Conservation (phyloP, 2,329 filamentous ascomycete species). For the Pseudodiploospora longispora region DNA sequence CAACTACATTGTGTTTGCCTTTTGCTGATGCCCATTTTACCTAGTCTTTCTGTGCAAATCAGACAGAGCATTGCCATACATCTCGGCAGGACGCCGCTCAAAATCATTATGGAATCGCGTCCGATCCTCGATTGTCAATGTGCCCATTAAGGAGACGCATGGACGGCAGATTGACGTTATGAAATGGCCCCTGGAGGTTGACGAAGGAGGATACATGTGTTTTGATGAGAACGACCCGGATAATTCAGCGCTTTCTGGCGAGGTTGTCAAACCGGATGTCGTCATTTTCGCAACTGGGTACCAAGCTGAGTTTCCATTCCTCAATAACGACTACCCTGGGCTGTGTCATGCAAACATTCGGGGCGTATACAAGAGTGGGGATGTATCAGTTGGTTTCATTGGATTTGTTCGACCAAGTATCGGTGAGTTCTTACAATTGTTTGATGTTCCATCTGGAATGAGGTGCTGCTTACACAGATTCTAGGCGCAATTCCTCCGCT, state of each 20-base stretch:
- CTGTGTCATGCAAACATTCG: conserved; percentile 42
- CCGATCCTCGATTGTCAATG: conserved; percentile 30
- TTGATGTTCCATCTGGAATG: too few species aligned
- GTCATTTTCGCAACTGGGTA: conserved; percentile 42
- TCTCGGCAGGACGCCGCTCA: conserved; percentile 28
- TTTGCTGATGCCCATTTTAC: neutral
- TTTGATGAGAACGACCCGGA: conserved; percentile 24
- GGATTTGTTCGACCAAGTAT: conserved; percentile 39
- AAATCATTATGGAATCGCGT: conserved; percentile 24
- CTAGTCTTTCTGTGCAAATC: conserved; percentile 38
- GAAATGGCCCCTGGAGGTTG: conserved; percentile 34
- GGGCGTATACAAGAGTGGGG: conserved; percentile 38
- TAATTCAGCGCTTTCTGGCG: conserved; percentile 13
- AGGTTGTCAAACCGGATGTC: conserved; percentile 33
- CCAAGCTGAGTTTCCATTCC: conserved; percentile 31
- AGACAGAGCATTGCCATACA: conserved; percentile 33
- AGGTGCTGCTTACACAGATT: neutral
- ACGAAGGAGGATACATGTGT: conserved; percentile 26
- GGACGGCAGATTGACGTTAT: conserved; percentile 34
- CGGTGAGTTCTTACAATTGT: conserved; percentile 16
- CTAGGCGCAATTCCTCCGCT: conserved; percentile 39
- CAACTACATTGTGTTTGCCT: conserved; percentile 1
- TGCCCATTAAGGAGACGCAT: conserved; percentile 29
- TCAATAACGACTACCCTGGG: conserved; percentile 30
- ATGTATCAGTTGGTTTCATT: conserved; percentile 35